Evolutionary conservation across 2,329 filamentous ascomycete species (phyloP).

Genomic region (Rhynchosporium secalis): DNA sequence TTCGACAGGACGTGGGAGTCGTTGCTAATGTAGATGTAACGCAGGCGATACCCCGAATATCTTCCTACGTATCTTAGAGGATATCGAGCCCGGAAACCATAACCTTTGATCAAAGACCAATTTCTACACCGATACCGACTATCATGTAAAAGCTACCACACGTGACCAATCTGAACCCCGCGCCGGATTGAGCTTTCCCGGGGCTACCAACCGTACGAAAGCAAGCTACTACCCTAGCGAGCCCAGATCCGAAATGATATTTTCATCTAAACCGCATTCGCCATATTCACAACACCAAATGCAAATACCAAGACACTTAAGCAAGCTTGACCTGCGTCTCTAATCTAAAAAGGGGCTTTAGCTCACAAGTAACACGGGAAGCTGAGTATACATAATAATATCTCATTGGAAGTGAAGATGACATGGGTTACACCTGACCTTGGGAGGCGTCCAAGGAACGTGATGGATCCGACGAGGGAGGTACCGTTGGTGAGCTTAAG

Average conservation of each 20-base stretch:
- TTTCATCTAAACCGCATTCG: neutral
- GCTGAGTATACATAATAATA: neutral
- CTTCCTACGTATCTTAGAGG: too few relatives aligned
- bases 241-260: neutral
- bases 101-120: too few relatives aligned
- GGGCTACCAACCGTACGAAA: too few relatives aligned
- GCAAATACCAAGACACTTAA: neutral
- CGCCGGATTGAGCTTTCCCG: too few relatives aligned
- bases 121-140: too few relatives aligned
- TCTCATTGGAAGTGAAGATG: slow-evolving; percentile 8
- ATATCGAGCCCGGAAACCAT: too few relatives aligned
- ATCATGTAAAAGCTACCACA: too few relatives aligned
- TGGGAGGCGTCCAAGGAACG: neutral
- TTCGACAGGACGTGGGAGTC: too few relatives aligned
- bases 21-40: too few relatives aligned
- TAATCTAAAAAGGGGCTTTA: neutral
- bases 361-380: neutral
- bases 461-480: neutral
- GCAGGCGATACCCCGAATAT: too few relatives aligned
- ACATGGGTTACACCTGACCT: neutral
- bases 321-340: neutral
- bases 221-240: too few relatives aligned
- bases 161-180: neutral
- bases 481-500: neutral
- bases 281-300: neutral